Conservation (phyloP, 352 stramenopile species). For the Thalassiosira hispida region DNA sequence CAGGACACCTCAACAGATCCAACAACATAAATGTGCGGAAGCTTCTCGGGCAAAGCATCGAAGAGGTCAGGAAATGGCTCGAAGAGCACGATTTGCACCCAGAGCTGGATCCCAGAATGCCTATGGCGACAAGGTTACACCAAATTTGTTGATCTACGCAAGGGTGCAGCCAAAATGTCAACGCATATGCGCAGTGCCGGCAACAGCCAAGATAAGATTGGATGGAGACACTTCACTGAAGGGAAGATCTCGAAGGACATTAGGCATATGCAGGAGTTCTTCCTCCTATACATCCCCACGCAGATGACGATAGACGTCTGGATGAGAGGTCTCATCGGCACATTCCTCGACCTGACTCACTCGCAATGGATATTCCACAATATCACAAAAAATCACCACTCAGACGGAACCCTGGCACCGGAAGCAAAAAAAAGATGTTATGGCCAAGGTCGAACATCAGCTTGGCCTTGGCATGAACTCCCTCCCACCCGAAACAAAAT, state of each 20-base stretch:
- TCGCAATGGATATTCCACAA: constrained; percentile 14
- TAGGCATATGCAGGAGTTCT: neutral
- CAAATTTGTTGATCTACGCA: neutral
- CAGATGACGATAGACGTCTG: neutral
- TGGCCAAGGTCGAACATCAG: too few relatives aligned
- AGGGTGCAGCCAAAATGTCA: too few relatives aligned
- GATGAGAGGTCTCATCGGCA: neutral
- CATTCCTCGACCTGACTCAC: neutral
- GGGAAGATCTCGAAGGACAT: neutral
- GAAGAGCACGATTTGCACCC: neutral
- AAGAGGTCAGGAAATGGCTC: neutral
- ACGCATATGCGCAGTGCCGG: neutral
- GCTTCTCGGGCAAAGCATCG: neutral
- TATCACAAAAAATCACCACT: neutral
- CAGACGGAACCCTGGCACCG: neutral
- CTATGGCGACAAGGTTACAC: neutral
- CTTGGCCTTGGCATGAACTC: neutral
- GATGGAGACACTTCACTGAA: constrained; percentile 4
- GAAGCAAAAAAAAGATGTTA: too few relatives aligned
- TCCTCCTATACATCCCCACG: neutral
- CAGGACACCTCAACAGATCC: neutral
- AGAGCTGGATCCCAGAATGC: neutral
- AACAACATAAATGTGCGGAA: neutral
- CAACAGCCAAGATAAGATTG: neutral
- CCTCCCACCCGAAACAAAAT: neutral